Base-by-base conservation (phyloP, 169 alveolate species). In the Cryptosporidium ryanae region DNA sequence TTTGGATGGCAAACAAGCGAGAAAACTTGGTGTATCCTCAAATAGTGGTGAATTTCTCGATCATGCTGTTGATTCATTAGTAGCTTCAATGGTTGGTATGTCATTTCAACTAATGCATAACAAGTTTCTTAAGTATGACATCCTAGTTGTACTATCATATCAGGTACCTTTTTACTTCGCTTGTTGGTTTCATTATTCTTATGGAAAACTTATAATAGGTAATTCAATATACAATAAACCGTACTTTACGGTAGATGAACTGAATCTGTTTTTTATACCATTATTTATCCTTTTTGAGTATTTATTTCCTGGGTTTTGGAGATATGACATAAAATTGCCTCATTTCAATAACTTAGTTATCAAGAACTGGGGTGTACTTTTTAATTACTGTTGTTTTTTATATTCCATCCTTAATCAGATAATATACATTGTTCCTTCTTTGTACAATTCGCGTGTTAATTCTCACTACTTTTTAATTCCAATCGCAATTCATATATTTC, bases 1-100 rank as follows among this genome's bases (percentile, higher is more conserved):
- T 55, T 49, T 83, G 64, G 91, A 83, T 55, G 91, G 91, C 7
- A 83, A 83, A 10, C 91, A 83, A 44, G 91, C 91, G 38, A 70
- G 91, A 61, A 83, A 82, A 81, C 50, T 83, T 17, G 84, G 84
- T 25, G 81, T 83, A 31, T 83, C 84, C 8, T 66, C 76, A 7
- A 64, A 63, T 21, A 44, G 82, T 61, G 91, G 91, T 17, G 91
- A 70, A 29, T 68, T 83, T 15, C 23, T 83, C 7, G 91, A 83
- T 32, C 91, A 83, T 66, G 91, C 87, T 23, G 50, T 83, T 8
- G 91, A 83, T 34, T 70, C 91, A 12, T 50, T 76, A 4, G 87
- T 59, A 17, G 38, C 87, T 57, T 76, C 87, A 13, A 43, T 76
- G 23, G 87, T 76, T 12, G 87, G 87, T 1, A 50, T 76, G n/a